These are phyloP conservation scores for Raffaelea albimanens DNA, from an alignment of 2,329 filamentous ascomycete genomes.

Conservation along the genomic window DNA sequence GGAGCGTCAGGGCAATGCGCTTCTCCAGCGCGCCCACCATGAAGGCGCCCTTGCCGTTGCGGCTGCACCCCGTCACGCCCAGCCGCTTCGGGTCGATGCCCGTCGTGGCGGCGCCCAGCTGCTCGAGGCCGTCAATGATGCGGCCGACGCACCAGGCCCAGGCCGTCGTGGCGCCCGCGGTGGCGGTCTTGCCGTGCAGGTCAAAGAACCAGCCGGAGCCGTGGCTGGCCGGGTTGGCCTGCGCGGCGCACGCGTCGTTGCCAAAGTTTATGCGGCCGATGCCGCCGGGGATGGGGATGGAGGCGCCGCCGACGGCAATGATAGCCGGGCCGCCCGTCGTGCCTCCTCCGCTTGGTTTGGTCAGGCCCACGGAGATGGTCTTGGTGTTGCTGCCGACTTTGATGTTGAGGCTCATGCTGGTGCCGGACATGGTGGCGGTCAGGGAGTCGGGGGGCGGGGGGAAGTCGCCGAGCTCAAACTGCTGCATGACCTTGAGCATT, in stretches of 20 bases:
- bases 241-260: conserved; percentile 44
- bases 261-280: conserved; percentile 46
- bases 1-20: conserved; percentile 47
- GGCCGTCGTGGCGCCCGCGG: conserved; percentile 43
- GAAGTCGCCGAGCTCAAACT: conserved; percentile 35
- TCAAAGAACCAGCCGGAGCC: conserved; percentile 48
- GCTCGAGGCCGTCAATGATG: conserved; percentile 47
- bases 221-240: conserved; percentile 32
- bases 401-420: conserved; percentile 13
- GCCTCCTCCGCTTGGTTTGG: conserved; percentile 28
- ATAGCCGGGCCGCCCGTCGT: conserved; percentile 38
- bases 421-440: conserved; percentile 23
- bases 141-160: conserved; percentile 52
- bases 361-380: conserved; percentile 30
- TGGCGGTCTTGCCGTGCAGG: conserved; percentile 41
- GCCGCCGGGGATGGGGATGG: conserved; percentile 40
- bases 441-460: conserved; percentile 32
- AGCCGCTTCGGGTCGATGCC: conserved; percentile 35
- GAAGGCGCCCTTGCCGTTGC: conserved; percentile 51
- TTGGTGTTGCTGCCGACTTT: conserved; percentile 26
- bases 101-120: conserved; percentile 25
- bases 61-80: conserved; percentile 50
- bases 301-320: conserved; percentile 40
- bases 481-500: conserved; percentile 32
- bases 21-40: conserved; percentile 45